Evolutionary conservation across 345 rosid species (phyloP), one percentile per base, ranked within the genome.

Genomic region (Brassica nigra): DNA sequence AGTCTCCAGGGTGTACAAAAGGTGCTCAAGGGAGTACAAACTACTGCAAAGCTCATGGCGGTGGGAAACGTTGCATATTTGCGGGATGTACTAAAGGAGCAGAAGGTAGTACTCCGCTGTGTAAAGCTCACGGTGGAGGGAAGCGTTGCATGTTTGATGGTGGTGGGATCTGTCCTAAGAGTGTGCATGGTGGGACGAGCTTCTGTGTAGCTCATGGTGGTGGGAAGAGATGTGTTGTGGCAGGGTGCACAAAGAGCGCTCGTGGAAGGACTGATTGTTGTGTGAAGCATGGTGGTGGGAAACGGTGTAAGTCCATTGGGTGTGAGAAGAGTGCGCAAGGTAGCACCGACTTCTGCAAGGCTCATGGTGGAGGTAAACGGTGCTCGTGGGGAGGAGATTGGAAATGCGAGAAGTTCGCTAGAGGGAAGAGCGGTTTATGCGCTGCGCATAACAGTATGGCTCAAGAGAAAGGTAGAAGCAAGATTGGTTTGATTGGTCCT

Each of bases 321-420:
- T 94, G 98, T 66, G 92, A 82, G 84, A 94, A 94, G 88, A 94
- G 98, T 86, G 98, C 98, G 3, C 98, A 94, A 83, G 98, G 98
- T 12, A 94, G 97, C 80, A 94, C 97, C 0, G 95, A 94, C 68
- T 92, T 90, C 80, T 94, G 98, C 86, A 94, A 94, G 84, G 98
- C 97, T 3, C 97, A 94, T 8, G 98, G 98, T 11, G 98, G 98
- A 27, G 98, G 97, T 1, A 92, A 94, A 79, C 86, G 95, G 49
- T 94, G 98, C 74, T 82, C 84, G 0, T 94, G 96, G 97, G 88
- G 88, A 3, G 84, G 81, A 28, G 95, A 86, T 6, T 87, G 86
- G 49, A 92, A 88, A 77, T 95, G 99, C 8, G 97, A 92, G 90
- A 92, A 92, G 74, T 95, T 92, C 12, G 99, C 99, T 1, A 84